These are phyloP conservation scores for Atkinsonella texensis DNA, from an alignment of 2,329 filamentous ascomycete genomes.

Conservation along the genomic window DNA sequence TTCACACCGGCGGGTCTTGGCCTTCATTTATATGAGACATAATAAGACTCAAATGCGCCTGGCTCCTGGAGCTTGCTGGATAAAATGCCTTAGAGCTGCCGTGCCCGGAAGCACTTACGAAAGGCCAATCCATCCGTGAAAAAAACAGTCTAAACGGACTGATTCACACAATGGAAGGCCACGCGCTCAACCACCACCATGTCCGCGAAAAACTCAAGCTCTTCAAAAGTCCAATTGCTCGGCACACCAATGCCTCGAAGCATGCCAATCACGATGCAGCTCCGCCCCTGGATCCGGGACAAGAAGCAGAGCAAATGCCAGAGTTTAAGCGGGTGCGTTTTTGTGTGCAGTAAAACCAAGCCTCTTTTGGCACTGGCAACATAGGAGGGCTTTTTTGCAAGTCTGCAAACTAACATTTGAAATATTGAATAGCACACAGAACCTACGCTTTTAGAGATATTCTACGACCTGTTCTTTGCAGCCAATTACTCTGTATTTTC, in stretches of 20 bases:
- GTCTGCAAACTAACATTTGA: background rate
- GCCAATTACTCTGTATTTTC: conserved; percentile 52
- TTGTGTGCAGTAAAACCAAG: background rate
- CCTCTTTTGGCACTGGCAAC: background rate
- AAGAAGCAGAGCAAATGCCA: conserved; percentile 10
- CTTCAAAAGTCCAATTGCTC: conserved; percentile 19
- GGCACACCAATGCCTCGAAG: background rate
- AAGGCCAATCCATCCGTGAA: background rate
- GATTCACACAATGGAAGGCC: background rate
- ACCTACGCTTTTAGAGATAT: conserved; percentile 24
- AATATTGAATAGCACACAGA: conserved; percentile 18
- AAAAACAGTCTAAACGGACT: background rate
- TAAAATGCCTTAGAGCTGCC: background rate
- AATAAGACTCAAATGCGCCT: background rate
- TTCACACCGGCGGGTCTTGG: background rate
- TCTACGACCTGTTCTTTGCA: conserved; percentile 31
- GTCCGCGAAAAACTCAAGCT: conserved; percentile 17
- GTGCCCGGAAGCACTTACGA: background rate
- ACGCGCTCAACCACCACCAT: conserved; percentile 3
- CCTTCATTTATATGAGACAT: background rate
- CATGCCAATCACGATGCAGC: background rate
- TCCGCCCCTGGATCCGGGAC: background rate
- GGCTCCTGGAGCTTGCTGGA: background rate
- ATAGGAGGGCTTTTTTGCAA: too few relatives aligned
- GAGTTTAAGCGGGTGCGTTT: conserved; percentile 15